Percentiles rank a stretch among this genome's conserved stretches.
These are phyloP conservation scores for Dactylellina cionopaga DNA, from an alignment of 2,329 filamentous ascomycete species.

Conservation along the genomic window DNA sequence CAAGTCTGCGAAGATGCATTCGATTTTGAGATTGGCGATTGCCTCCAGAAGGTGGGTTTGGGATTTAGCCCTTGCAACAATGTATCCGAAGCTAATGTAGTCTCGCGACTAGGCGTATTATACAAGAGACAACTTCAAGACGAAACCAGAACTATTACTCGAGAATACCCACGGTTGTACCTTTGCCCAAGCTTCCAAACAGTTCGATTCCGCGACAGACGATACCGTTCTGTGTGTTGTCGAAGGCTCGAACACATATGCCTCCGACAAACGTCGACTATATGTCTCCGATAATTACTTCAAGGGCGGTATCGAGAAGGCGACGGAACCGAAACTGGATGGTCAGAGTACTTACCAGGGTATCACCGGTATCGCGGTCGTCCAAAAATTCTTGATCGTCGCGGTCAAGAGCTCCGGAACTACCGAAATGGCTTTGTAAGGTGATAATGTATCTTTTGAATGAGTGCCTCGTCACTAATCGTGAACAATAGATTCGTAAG, in stretches of 20 bases:
- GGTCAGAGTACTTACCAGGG: conserved; percentile 78
- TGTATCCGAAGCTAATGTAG: conserved; percentile 60
- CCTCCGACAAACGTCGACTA: conserved; percentile 78
- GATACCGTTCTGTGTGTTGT: conserved; percentile 83
- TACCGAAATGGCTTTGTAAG: conserved; percentile 89
- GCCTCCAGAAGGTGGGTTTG: conserved; percentile 66
- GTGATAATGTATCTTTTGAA: neutral
- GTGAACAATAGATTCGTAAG: conserved; percentile 66
- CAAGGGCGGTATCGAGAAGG: conserved; percentile 64
- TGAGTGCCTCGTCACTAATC: conserved; percentile 26
- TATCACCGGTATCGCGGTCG: conserved; percentile 80
- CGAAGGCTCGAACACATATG: conserved; percentile 75
- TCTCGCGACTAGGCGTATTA: conserved; percentile 68
- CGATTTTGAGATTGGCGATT: conserved; percentile 73
- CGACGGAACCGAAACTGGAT: conserved; percentile 79
- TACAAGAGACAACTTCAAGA: conserved; percentile 85
- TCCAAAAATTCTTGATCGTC: conserved; percentile 86
- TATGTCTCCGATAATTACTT: conserved; percentile 88
- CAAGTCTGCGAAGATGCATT: conserved; percentile 68
- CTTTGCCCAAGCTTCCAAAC: conserved; percentile 82
- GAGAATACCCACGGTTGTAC: conserved; percentile 78
- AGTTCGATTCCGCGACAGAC: conserved; percentile 76
- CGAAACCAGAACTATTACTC: conserved; percentile 71
- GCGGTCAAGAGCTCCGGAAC: conserved; percentile 82
- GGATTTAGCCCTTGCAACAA: conserved; percentile 47